Percentiles rank a stretch among this genome's conserved stretches.
phyloP scores from a whole-genome alignment of 257 asterid species.

The Solanum ossicruentum region DNA sequence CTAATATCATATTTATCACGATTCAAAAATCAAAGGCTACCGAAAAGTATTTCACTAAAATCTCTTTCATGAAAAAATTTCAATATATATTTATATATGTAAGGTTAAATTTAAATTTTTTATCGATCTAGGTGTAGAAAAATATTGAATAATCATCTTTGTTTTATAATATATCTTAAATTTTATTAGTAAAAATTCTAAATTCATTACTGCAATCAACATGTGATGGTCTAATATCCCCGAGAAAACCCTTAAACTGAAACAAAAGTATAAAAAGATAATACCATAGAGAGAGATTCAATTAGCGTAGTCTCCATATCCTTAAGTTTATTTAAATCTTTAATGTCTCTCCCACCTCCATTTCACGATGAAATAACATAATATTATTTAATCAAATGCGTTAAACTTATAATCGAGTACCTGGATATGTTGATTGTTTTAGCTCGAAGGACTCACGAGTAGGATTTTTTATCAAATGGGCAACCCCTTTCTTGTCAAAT shows the following conservation, averaged over 20 bases:
- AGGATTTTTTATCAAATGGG: slow-evolving; percentile 18
- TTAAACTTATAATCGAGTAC: neutral
- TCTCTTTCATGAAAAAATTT: neutral
- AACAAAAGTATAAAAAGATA: neutral
- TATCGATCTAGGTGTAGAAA: no score
- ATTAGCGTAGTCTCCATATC: no score
- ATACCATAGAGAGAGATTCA: no score
- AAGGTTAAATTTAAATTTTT: neutral
- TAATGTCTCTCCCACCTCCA: neutral
- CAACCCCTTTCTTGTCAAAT: slow-evolving; percentile 26
- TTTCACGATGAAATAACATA: neutral
- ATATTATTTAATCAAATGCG: neutral
- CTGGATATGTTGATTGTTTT: slow-evolving; percentile 10
- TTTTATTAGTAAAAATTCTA: neutral
- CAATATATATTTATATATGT: neutral
- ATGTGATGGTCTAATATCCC: neutral
- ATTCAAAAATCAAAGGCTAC: neutral
- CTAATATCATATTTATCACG: neutral
- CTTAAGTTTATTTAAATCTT: neutral
- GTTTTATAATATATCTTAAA: no score
- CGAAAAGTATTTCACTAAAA: neutral
- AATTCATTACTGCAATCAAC: neutral
- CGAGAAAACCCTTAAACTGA: neutral
- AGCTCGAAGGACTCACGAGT: slow-evolving; percentile 26
- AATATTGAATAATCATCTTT: no score